phyloP scores from a whole-genome alignment of 352 stramenopile genomes.

The Phytophthora cactorum region DNA sequence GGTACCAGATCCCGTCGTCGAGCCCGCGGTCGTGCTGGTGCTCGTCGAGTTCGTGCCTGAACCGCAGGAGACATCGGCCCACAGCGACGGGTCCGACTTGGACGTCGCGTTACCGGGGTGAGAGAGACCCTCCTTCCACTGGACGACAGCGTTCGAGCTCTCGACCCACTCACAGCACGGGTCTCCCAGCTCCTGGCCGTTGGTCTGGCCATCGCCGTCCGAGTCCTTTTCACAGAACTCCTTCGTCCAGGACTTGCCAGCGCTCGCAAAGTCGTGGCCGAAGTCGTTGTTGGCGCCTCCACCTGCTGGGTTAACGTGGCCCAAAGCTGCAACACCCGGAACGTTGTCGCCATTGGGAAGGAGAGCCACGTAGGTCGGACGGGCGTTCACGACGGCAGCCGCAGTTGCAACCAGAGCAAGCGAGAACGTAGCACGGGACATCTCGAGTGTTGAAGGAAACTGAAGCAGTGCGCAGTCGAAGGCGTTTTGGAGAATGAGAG shows the following conservation, averaged over 20 bases:
- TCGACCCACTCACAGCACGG: conserved; percentile 72
- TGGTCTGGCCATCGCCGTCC: conserved; percentile 83
- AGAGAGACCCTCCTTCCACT: conserved; percentile 36
- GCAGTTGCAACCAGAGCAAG: conserved; percentile 24
- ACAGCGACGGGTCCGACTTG: conserved; percentile 35
- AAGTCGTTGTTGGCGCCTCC: conserved; percentile 44
- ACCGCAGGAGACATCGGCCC: conserved; percentile 33
- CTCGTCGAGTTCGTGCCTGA: conserved; percentile 15
- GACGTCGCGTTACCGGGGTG: conserved; percentile 36
- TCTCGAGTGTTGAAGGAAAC: conserved; percentile 1
- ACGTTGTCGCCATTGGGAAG: conserved; percentile 45
- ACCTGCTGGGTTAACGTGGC: conserved; percentile 36
- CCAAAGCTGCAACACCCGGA: conserved; percentile 35
- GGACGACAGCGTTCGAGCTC: conserved; percentile 28
- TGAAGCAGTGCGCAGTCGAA: conserved; percentile 4
- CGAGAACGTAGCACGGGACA: conserved; percentile 22
- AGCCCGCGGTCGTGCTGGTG: neutral
- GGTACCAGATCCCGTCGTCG: conserved; percentile 14
- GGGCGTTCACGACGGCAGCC: conserved; percentile 25
- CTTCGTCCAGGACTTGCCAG: conserved; percentile 36
- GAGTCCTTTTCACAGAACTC: conserved; percentile 76
- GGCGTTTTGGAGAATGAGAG: conserved; percentile 19
- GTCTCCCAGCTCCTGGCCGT: conserved; percentile 87
- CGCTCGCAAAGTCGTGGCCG: conserved; percentile 21
- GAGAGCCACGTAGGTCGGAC: conserved; percentile 29